Conservation (phyloP, 2,329 filamentous ascomycete genomes). For the Chaetomium strumarium region DNA sequence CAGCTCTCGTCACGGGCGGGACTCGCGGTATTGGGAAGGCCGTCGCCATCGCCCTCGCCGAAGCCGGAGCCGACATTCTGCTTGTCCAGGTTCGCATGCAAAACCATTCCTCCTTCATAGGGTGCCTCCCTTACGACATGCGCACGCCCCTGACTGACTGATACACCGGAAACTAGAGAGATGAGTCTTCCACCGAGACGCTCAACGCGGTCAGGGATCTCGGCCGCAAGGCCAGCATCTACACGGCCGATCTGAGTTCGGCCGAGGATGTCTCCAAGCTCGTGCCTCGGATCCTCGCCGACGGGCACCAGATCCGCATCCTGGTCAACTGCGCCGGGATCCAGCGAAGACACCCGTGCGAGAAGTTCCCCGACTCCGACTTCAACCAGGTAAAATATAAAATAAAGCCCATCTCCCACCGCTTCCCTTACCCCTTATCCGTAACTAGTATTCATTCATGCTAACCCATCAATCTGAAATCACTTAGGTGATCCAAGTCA, state of each 20-base stretch:
- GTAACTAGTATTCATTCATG: background rate
- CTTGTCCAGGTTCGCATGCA: conserved; percentile 47
- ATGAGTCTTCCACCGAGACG: conserved; percentile 42
- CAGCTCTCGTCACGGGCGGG: conserved; percentile 51
- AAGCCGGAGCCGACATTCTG: conserved; percentile 53
- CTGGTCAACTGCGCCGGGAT: conserved; percentile 85
- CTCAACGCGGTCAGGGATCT: conserved; percentile 57
- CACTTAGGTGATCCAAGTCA: conserved; percentile 69
- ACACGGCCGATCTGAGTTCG: conserved; percentile 63
- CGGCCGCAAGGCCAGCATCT: conserved; percentile 61
- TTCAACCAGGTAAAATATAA: conserved; percentile 62
- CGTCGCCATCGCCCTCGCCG: conserved; percentile 51
- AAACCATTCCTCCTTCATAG: no score
- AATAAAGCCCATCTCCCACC: no score
- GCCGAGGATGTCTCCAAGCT: conserved; percentile 55
- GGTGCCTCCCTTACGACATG: no score
- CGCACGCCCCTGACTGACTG: background rate
- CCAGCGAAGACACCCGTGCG: conserved; percentile 69
- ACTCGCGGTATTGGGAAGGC: conserved; percentile 54
- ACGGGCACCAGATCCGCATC: conserved; percentile 64
- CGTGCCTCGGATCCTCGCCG: conserved; percentile 53
- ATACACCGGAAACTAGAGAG: conserved; percentile 25
- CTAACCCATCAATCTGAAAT: background rate
- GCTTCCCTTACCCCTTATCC: background rate
- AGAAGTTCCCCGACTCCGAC: conserved; percentile 69